phyloP scores from a whole-genome alignment of 352 stramenopile species.

The Saprolegnia diclina region DNA sequence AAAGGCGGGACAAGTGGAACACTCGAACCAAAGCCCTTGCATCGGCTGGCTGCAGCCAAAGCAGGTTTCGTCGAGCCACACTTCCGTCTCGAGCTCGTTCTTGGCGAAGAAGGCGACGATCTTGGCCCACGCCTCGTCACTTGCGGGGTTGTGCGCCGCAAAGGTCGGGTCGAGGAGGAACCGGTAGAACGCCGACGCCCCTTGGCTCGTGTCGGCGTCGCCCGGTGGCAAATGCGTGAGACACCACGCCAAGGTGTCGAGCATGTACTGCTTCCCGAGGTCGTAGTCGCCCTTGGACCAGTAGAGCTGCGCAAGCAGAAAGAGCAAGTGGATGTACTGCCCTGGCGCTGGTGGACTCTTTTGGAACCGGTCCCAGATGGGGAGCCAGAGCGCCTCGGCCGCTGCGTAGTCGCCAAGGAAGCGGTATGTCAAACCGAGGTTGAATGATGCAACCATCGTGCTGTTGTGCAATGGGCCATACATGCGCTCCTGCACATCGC shows the following conservation, averaged over 20 bases:
- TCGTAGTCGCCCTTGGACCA: background rate
- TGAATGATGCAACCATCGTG: background rate
- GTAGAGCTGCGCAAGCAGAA: background rate
- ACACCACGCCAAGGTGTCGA: slow-evolving; percentile 6
- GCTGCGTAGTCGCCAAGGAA: slow-evolving; percentile 1
- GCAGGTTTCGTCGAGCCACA: background rate
- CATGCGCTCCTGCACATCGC: background rate
- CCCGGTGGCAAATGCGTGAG: background rate
- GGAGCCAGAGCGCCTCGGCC: background rate
- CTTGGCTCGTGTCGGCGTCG: slow-evolving; percentile 4
- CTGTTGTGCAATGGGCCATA: background rate
- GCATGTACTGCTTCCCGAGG: background rate
- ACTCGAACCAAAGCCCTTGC: background rate
- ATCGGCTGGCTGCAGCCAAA: background rate
- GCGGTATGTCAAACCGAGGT: background rate
- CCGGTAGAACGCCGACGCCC: background rate
- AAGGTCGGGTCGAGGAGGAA: background rate
- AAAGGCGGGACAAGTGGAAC: background rate
- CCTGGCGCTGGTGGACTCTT: background rate
- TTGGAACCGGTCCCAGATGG: background rate
- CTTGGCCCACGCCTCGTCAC: background rate
- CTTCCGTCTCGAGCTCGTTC: background rate
- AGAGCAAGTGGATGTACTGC: background rate
- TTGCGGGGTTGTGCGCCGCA: background rate
- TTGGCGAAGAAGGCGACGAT: background rate